Evolutionary conservation across 352 stramenopile genomes (phyloP), one percentile per base, ranked within the genome.

Genomic region (Blastocystis sp.): DNA sequence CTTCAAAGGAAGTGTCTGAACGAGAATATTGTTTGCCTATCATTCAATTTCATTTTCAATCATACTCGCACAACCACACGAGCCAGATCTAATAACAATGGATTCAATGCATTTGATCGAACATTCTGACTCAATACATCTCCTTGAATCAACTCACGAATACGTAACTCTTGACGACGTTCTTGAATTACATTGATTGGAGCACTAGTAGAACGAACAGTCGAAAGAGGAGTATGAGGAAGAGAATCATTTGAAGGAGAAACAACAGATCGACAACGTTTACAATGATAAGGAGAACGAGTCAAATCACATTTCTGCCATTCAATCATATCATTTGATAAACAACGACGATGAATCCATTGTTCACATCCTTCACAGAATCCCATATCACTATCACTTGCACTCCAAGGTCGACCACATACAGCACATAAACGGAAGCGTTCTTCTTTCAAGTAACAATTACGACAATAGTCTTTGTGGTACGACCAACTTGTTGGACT

Each of bases 281-380:
- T 75, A 46, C 65, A 75, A 46, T 75, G 65, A 27, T 75, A 75
- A 14, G 65, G 65, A 51, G 2, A 57, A 2, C 65, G 65, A 39
- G 65, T 75, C 27, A 75, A n/a, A 19, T 75, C 65, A 27, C 65
- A 56, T 27, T 75, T 75, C 65, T 56, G 39, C 65, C 65, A 75
- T 27, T 75, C 65, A 37, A 75, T 2, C 65, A 75, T 51, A 46
- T 75, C 65, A 46, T 54, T 75, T 43, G 39, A 21, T 9, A 75
- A 51, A 46, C 65, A 75, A 24, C 65, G 65, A 51, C 39, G 65
- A 46, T 75, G 65, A 46, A 75, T 75, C 65, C 65, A 75, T 46
- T 75, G 65, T 43, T 75, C 65, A 27, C 65, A 75, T 14, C 65
- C 37, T 21, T 75, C 65, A 46, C 65, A 75, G 39, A 75, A 75